Evolutionary conservation across 345 rosid genomes (phyloP).

Genomic region (Melastoma malabathricum): DNA sequence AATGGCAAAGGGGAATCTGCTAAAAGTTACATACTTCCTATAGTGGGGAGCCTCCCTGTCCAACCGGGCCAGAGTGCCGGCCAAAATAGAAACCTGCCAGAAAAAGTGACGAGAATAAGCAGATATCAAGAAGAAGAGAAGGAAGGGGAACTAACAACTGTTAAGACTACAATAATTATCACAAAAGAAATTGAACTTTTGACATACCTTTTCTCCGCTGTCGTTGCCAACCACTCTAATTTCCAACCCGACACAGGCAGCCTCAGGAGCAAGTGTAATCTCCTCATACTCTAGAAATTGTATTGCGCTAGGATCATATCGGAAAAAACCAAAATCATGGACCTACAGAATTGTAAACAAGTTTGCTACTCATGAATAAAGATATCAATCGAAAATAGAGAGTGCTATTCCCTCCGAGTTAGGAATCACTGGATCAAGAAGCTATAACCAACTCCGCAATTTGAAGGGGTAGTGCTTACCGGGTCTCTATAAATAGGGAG

Average conservation of each 20-base stretch:
- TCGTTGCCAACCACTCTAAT: constrained; percentile 96
- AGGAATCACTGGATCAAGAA: not conserved
- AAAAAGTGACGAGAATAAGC: constrained; percentile 1
- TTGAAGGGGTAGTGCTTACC: constrained; percentile 24
- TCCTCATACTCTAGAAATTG: constrained; percentile 79
- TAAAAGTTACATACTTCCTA: constrained; percentile 42
- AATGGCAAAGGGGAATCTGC: not conserved
- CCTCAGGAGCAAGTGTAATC: constrained; percentile 93
- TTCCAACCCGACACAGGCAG: constrained; percentile 87
- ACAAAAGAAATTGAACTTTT: not conserved
- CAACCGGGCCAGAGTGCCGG: constrained; percentile 92
- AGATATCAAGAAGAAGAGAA: not conserved
- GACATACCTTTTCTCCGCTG: constrained; percentile 83
- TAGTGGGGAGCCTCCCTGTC: constrained; percentile 94
- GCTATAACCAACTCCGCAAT: constrained; percentile 1
- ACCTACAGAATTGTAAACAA: constrained; percentile 35
- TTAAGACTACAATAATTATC: too few relatives aligned
- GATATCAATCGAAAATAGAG: too few relatives aligned
- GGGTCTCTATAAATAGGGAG: constrained; percentile 89
- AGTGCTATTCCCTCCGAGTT: not conserved
- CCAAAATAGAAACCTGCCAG: constrained; percentile 84
- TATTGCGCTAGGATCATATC: constrained; percentile 63
- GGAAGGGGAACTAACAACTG: too few relatives aligned
- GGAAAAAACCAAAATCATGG: constrained; percentile 97
- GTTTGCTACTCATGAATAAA: too few relatives aligned